Base-by-base conservation (phyloP, 768 basidiomycete species). In the Cyclocybe aegerita region DNA sequence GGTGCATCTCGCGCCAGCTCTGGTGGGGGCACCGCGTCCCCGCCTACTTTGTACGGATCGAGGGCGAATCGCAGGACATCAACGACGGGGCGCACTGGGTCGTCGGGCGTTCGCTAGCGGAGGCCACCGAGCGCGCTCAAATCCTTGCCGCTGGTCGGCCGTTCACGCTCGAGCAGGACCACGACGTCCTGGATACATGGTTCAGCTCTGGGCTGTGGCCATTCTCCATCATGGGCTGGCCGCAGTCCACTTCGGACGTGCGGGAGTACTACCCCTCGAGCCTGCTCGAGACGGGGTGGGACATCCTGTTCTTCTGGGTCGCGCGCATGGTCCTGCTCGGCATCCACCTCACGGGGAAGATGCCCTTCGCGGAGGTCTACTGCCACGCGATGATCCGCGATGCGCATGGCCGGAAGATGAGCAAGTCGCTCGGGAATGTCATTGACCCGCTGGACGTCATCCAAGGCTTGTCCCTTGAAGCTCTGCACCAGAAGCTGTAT, bases 301-400 rank as follows among this genome's bases (percentile, higher is more conserved):
- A 98, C 56, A 98, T 98, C 61, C 70, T 99, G n/a, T 95, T 95
- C 80, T 98, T 98, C 82, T 99, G 97, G 97, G 96, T 98, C 6
- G 95, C 97, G 11, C 88, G 97, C 38, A 99, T 98, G 96, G 96
- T 90, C 43, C 73, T 99, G 62, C 83, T 98, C 33, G 96, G 97
- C 38, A 72, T 93, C 60, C 80, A 88, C 49, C 82, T 98, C 40
- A 99, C 97, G 0, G 94, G 81, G 23, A 69, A 89, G 61, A 81
- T 99, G 76, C 97, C 97, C 1, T 99, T 98, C 80, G 77, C 82
- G 42, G 95, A 99, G 70, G 95, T 98, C 7, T 84, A 88, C 65
- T 98, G 95, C 70, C 97, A 98, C 63, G 95, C 96, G 15, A 97
- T 99, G 94, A 87, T 99, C 61, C 92, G 97, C 39, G 97, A 99